Evolutionary conservation across 805 yeast genomes (phyloP).

Genomic region (Saccharomycopsis selenospora): DNA sequence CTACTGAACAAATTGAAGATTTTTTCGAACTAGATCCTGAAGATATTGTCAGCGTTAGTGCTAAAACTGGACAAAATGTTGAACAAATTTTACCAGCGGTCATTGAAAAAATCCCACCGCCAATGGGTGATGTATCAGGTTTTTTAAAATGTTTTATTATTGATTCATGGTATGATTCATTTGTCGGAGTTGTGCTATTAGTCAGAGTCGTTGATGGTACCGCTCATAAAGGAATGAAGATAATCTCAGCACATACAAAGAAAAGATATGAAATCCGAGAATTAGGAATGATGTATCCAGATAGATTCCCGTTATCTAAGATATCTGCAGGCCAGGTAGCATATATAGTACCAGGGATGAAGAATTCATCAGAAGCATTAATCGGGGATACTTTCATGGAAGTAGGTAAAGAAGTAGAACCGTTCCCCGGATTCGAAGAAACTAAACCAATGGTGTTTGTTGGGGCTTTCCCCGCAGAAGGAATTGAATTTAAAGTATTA

Average conservation of each 20-base stretch:
- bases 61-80: constrained; percentile 83
- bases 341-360: constrained; percentile 92
- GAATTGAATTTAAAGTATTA: constrained; percentile 77
- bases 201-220: constrained; percentile 81
- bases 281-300: constrained; percentile 94
- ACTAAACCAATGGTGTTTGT: constrained; percentile 98
- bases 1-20: constrained; percentile 76
- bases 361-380: constrained; percentile 73
- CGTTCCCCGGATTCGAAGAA: constrained; percentile 92
- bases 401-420: constrained; percentile 51
- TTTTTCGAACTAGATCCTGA: constrained; percentile 73
- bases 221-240: constrained; percentile 64
- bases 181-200: constrained; percentile 81
- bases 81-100: constrained; percentile 74
- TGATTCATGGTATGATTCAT: constrained; percentile 97
- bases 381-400: constrained; percentile 87
- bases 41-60: constrained; percentile 79
- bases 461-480: constrained; percentile 97
- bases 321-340: constrained; percentile 91
- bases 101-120: constrained; percentile 74
- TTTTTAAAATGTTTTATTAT: constrained; percentile 74
- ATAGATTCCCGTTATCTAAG: constrained; percentile 54
- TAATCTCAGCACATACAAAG: constrained; percentile 70
- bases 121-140: constrained; percentile 44
- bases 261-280: constrained; percentile 82